These are phyloP conservation scores for Pelargonium cotyledonis DNA, from an alignment of 441 rosid genomes.

Conservation along the genomic window DNA sequence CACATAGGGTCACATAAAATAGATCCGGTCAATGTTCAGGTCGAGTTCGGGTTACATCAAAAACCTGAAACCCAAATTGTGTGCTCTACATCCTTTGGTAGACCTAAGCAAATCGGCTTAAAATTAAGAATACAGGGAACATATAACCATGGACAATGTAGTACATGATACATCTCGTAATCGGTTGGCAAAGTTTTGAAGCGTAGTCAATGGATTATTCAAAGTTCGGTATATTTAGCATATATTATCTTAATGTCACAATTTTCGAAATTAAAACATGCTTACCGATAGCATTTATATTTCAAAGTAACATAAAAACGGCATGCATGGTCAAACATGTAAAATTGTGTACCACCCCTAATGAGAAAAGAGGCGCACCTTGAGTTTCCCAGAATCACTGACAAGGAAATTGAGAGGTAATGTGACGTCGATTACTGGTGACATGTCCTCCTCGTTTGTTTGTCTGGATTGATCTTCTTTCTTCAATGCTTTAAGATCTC, in stretches of 20 bases:
- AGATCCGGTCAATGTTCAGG: no score
- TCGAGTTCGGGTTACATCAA: no score
- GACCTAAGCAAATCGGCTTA: no score
- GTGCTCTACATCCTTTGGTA: no score
- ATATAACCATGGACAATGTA: no score
- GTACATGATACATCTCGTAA: neutral
- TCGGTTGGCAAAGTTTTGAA: neutral
- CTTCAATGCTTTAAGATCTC: constrained; percentile 52
- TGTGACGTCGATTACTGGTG: constrained; percentile 69
- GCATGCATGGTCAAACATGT: neutral
- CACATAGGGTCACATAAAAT: no score
- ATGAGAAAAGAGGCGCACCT: constrained; percentile 37
- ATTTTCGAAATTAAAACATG: neutral
- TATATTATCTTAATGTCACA: neutral
- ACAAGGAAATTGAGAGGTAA: constrained; percentile 85
- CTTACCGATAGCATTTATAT: neutral
- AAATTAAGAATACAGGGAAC: no score
- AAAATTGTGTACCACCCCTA: neutral
- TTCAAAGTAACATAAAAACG: neutral
- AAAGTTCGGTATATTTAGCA: neutral
- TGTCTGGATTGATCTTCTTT: constrained; percentile 36
- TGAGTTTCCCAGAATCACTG: constrained; percentile 71
- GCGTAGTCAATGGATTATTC: neutral
- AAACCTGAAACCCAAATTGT: no score
- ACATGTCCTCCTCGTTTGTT: constrained; percentile 33